phyloP scores from a whole-genome alignment of 2,329 filamentous ascomycete genomes.

The Xylaria sp. region DNA sequence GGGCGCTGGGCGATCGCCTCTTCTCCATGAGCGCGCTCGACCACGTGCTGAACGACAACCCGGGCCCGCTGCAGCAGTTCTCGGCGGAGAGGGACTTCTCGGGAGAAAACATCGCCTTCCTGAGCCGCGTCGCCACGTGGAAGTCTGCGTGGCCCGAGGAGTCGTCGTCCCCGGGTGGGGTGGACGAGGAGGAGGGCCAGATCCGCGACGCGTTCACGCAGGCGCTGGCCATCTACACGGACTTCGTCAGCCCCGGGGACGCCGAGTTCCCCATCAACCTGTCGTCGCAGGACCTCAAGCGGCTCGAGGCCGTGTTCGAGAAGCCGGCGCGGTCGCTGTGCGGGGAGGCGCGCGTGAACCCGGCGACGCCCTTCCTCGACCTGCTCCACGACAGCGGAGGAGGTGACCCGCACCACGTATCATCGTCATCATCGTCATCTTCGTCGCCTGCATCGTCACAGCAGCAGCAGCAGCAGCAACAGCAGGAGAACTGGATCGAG shows the following conservation, averaged over 20 bases:
- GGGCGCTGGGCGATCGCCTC: constrained; percentile 44
- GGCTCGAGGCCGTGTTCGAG: constrained; percentile 61
- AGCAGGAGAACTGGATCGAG: constrained; percentile 20
- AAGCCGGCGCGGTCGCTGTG: constrained; percentile 50
- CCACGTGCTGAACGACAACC: constrained; percentile 60
- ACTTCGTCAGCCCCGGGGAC: constrained; percentile 61
- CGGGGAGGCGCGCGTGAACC: constrained; percentile 44
- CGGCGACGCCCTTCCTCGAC: constrained; percentile 45
- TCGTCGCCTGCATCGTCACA: too few relatives aligned
- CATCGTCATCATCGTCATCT: too few relatives aligned
- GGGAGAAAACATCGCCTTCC: constrained; percentile 71
- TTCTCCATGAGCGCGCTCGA: constrained; percentile 63
- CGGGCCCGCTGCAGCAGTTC: constrained; percentile 63
- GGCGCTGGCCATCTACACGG: constrained; percentile 63
- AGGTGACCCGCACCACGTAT: too few relatives aligned
- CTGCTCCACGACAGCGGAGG: constrained; percentile 1
- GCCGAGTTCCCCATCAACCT: constrained; percentile 71
- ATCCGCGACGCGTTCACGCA: constrained; percentile 57
- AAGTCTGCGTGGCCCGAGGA: constrained; percentile 44
- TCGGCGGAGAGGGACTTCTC: constrained; percentile 69
- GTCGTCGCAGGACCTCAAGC: constrained; percentile 56
- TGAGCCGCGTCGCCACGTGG: constrained; percentile 61
- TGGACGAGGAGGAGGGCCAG: too few relatives aligned
- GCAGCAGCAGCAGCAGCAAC: too few relatives aligned
- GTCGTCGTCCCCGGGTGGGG: too few relatives aligned